Conservation (phyloP, 306 rosid genomes). For the Sophora flavescens region DNA sequence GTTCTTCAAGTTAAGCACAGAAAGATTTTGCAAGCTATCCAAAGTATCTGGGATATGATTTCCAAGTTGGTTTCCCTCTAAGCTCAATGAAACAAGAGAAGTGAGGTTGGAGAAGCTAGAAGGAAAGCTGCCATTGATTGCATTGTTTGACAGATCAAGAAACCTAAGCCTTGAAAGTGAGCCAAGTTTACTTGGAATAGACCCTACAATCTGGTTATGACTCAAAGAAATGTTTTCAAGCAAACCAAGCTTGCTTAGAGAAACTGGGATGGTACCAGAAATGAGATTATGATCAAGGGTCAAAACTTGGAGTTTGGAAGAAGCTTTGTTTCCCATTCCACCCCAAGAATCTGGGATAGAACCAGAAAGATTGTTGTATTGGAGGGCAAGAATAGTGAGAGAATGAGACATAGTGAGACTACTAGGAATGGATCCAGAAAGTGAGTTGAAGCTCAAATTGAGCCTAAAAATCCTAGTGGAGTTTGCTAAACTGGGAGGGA, state of each 20-base stretch:
- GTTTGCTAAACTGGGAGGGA: conserved; percentile 75
- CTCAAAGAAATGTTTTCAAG: conserved; percentile 69
- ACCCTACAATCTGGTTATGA: conserved; percentile 70
- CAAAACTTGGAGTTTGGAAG: conserved; percentile 62
- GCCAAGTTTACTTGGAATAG: conserved; percentile 76
- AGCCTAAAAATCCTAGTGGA: conserved; percentile 72
- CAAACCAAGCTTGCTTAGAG: conserved; percentile 62
- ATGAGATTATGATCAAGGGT: conserved; percentile 73
- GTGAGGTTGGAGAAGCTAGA: conserved; percentile 66
- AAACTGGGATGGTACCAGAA: conserved; percentile 71
- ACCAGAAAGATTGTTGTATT: conserved; percentile 81
- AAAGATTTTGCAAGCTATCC: conserved; percentile 65
- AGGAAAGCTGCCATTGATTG: conserved; percentile 79
- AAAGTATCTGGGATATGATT: conserved; percentile 62
- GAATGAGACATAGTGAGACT: conserved; percentile 62
- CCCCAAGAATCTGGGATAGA: conserved; percentile 72
- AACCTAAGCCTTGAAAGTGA: conserved; percentile 61
- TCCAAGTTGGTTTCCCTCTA: conserved; percentile 58
- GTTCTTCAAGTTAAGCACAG: conserved; percentile 66
- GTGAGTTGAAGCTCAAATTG: conserved; percentile 82
- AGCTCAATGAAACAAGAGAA: conserved; percentile 64
- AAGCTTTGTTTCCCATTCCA: conserved; percentile 49
- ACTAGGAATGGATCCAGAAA: conserved; percentile 77
- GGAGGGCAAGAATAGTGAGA: conserved; percentile 70
- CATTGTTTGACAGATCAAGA: conserved; percentile 84